Conservation (phyloP, 768 basidiomycete genomes). For the Royoungia palumana region DNA sequence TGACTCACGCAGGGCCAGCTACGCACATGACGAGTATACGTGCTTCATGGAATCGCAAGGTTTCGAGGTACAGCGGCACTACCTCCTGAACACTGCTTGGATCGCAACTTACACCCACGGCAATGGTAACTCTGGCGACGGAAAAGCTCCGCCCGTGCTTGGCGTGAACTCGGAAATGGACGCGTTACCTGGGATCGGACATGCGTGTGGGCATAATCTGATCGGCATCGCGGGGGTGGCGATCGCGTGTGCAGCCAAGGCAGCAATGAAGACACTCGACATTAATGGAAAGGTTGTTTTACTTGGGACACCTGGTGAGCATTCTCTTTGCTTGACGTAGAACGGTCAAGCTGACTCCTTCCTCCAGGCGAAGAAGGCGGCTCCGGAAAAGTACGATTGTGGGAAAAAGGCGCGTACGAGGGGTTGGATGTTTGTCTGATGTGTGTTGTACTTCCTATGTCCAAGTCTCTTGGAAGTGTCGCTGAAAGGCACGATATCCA, state of each 20-base stretch:
- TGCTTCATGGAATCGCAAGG: constrained; percentile 63
- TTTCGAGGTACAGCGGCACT: constrained; percentile 59
- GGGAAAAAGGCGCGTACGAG: constrained; percentile 69
- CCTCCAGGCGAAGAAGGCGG: constrained; percentile 72
- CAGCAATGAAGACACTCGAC: constrained; percentile 55
- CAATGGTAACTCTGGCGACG: background rate
- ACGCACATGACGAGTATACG: constrained; percentile 71
- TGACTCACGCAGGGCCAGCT: constrained; percentile 31
- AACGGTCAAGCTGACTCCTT: background rate
- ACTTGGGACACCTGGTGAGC: constrained; percentile 72
- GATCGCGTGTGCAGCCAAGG: constrained; percentile 62
- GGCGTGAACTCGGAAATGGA: constrained; percentile 84
- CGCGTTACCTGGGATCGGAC: constrained; percentile 55
- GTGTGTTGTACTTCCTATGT: constrained; percentile 31
- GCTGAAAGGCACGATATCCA: background rate
- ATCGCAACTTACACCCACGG: constrained; percentile 54
- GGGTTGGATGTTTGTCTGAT: constrained; percentile 76
- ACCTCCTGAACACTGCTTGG: constrained; percentile 73
- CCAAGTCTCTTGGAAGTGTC: background rate
- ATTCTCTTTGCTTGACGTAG: background rate
- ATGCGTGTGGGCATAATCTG: constrained; percentile 80
- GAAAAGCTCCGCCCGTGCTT: constrained; percentile 35
- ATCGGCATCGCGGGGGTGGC: constrained; percentile 75
- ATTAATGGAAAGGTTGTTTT: constrained; percentile 66
- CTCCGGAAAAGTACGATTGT: constrained; percentile 63